These are phyloP conservation scores for Schwanniomyces pseudopolymorphus DNA, from an alignment of 805 yeast genomes.

Conservation along the genomic window DNA sequence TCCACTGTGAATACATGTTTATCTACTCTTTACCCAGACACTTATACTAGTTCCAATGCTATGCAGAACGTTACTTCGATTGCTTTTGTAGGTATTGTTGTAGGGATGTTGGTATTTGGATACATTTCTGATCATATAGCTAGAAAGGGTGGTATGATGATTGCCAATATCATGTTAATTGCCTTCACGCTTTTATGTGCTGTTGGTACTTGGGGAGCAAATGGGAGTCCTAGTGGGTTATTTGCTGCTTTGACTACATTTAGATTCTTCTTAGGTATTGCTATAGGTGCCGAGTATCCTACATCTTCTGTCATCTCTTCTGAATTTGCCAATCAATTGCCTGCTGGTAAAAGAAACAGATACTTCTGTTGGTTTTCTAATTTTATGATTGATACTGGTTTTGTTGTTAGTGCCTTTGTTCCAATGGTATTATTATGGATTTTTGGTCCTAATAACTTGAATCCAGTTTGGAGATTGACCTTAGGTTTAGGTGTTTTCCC, in stretches of 20 bases:
- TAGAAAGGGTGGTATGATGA: slow-evolving; percentile 80
- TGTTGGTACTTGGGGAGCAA: slow-evolving; percentile 80
- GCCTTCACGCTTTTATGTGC: slow-evolving; percentile 76
- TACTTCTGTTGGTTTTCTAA: slow-evolving; percentile 89
- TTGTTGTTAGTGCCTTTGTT: slow-evolving; percentile 79
- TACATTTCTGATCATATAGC: slow-evolving; percentile 75
- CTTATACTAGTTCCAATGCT: slow-evolving; percentile 64
- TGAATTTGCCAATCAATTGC: slow-evolving; percentile 78
- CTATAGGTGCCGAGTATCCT: slow-evolving; percentile 94
- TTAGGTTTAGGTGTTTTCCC: slow-evolving; percentile 89
- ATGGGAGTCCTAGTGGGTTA: slow-evolving; percentile 69
- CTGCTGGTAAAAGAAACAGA: slow-evolving; percentile 83
- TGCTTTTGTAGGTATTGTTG: slow-evolving; percentile 89
- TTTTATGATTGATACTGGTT: slow-evolving; percentile 83
- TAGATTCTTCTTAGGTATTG: slow-evolving; percentile 85
- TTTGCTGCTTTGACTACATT: slow-evolving; percentile 81
- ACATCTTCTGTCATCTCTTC: slow-evolving; percentile 92
- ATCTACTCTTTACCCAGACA: slow-evolving; percentile 59
- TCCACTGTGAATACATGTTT: slow-evolving; percentile 76
- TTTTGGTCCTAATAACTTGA: slow-evolving; percentile 65
- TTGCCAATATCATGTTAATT: slow-evolving; percentile 73
- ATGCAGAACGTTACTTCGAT: slow-evolving; percentile 80
- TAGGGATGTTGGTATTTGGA: slow-evolving; percentile 83
- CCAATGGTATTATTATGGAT: slow-evolving; percentile 87
- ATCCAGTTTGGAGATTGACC: slow-evolving; percentile 88